Evolutionary conservation across 1,284 basidiomycete genomes (phyloP).

Genomic region (Exsudoporus floridanus): DNA sequence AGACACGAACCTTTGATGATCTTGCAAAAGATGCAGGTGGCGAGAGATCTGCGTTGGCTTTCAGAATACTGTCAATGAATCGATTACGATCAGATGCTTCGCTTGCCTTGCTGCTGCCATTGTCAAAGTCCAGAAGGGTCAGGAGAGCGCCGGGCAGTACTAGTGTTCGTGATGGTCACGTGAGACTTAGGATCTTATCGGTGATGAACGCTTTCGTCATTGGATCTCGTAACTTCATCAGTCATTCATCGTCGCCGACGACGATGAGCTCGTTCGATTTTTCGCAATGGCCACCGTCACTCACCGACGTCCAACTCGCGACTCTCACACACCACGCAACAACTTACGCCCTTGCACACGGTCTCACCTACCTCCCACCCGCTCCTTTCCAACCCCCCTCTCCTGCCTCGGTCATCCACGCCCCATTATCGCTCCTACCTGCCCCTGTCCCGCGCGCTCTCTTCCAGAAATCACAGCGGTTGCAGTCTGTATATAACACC

Average conservation of each 20-base stretch:
- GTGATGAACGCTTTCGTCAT: neutral
- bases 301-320: slow-evolving; percentile 58
- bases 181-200: slow-evolving; percentile 14
- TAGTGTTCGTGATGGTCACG: neutral
- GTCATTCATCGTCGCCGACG: neutral
- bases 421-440: slow-evolving; percentile 86
- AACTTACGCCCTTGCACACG: slow-evolving; percentile 84
- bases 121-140: neutral
- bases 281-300: slow-evolving; percentile 69
- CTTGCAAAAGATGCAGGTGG: slow-evolving; percentile 84
- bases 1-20: slow-evolving; percentile 78
- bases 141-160: too few species aligned
- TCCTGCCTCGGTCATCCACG: slow-evolving; percentile 80
- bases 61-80: neutral
- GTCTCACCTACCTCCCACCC: slow-evolving; percentile 78
- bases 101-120: slow-evolving; percentile 30
- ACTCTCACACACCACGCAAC: slow-evolving; percentile 68
- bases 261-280: slow-evolving; percentile 41
- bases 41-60: slow-evolving; percentile 42
- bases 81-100: neutral
- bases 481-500: slow-evolving; percentile 83
- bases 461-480: slow-evolving; percentile 63
- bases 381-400: slow-evolving; percentile 45
- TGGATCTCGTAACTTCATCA: neutral
- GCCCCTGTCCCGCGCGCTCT: slow-evolving; percentile 79